phyloP scores from a whole-genome alignment of 805 yeast species.

The Saccharomycodes ludwigii region DNA sequence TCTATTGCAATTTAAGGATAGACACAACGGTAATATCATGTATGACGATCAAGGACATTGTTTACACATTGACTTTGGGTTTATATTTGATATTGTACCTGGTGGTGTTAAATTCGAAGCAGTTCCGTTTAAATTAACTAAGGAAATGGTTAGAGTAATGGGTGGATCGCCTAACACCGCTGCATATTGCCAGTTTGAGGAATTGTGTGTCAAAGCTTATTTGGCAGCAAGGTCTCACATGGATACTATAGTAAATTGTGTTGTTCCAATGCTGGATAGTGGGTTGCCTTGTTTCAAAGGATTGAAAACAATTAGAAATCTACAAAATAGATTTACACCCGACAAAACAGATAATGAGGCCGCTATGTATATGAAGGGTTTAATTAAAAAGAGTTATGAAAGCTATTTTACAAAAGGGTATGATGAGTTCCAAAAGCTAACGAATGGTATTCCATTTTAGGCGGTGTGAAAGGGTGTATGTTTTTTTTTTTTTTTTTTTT shows the following conservation, averaged over 20 bases:
- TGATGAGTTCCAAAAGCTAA: slow-evolving; percentile 92
- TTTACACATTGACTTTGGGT: slow-evolving; percentile 94
- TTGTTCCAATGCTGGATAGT: slow-evolving; percentile 84
- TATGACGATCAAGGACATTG: slow-evolving; percentile 92
- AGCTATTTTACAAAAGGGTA: slow-evolving; percentile 86
- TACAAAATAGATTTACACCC: slow-evolving; percentile 71
- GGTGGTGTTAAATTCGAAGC: slow-evolving; percentile 98
- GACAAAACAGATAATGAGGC: slow-evolving; percentile 77
- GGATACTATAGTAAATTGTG: slow-evolving; percentile 75
- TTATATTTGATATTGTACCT: slow-evolving; percentile 96
- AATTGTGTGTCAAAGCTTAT: slow-evolving; percentile 84
- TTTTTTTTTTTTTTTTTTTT: neutral
- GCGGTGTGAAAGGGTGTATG: no score
- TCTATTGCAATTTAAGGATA: slow-evolving; percentile 84
- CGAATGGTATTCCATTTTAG: slow-evolving; percentile 93
- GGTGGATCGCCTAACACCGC: slow-evolving; percentile 84
- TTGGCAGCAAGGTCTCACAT: slow-evolving; percentile 79
- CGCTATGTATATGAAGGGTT: slow-evolving; percentile 56
- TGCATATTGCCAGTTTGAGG: slow-evolving; percentile 89
- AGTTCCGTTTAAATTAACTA: slow-evolving; percentile 94
- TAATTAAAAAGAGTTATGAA: slow-evolving; percentile 74
- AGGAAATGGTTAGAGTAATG: slow-evolving; percentile 91
- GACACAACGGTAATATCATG: slow-evolving; percentile 97
- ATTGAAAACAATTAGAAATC: slow-evolving; percentile 60
- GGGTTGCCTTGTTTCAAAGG: slow-evolving; percentile 96